Base-by-base conservation (phyloP, 768 basidiomycete species). In the Candolleomyces aberdarensis region DNA sequence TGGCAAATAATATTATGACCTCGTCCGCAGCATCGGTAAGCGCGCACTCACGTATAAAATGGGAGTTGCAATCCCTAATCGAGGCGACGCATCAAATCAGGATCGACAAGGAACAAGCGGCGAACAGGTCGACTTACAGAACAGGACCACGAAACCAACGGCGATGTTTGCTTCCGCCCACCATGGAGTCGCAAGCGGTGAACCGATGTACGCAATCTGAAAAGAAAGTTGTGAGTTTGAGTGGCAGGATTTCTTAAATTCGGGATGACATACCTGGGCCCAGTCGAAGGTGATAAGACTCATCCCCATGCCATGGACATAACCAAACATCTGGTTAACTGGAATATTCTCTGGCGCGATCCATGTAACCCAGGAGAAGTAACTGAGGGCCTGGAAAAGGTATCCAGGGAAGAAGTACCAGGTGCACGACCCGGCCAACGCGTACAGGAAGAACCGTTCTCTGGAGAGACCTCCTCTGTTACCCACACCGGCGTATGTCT, bases 241-340 rank as follows among this genome's bases (percentile, higher is more conserved):
- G 58, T 49, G 17, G 60, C 39, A 55, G 32, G 29, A 59, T 15
- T 20, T 8, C 8, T 29, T 54, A 41, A 3, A 29, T 14, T 20
- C 14, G 22, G 26, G 39, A n/a, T n/a, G 19, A 56, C 58, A 61
- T 61, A 88, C 84, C 70, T 90, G 87, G 3, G 86, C 77, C 92
- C 91, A 94, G 65, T 93, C 91, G 69, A 94, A 91, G 36, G 89
- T 90, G 67, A 92, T 71, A 62, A 91, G 68, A 63, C 87, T 85
- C 87, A 92, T 90, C 29, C 86, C 85, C 67, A 87, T 69, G 14
- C 70, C 85, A 71, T 75, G 84, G 54, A 68, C 79, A 60, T 85
- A 85, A 39, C 91, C 91, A 64, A 93, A 92, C 67, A 92, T 72
- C 67, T 89, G 85, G 71, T 92, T 93, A 67, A 94, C 81, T 9